Evolutionary conservation across 495 filamentous ascomycete species (phyloP), one percentile per base, ranked within the genome.

Genomic region (Trichocladium uniseriatum): DNA sequence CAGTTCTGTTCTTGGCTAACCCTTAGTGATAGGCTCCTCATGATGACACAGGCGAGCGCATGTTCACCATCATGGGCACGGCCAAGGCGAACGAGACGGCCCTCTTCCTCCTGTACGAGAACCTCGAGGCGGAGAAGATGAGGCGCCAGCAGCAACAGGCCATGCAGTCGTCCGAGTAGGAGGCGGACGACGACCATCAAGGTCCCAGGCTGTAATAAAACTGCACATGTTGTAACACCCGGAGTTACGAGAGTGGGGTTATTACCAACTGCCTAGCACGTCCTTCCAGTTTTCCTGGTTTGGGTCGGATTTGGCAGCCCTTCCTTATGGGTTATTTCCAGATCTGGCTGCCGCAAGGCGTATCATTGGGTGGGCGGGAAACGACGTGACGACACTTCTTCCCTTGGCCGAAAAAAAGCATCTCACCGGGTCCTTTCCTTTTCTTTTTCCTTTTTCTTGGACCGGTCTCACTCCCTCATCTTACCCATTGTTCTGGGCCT

Each of bases 61-160:
- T 98, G 92, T 98, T 97, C 73, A 97, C 92, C 53, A 96, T 98
- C 64, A 95, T 94, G 78, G 92, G 92, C 51, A 94, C 86, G 48
- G 81, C 83, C 20, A 79, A 79, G 67, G 86, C 86, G 52, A 97
- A 97, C 60, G 92, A 98, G 72, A 89, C 89, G 55, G 92, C 92
- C 14, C 76, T 98, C 8, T 97, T 91, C 66, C 80, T 97, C 31
- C 78, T 98, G 42, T 98, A 98, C 70, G 92, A 98, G 77, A 97
- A 98, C 69, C 80, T 98, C 28, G 92, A 98, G 69, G 92, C 89
- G 15, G 92, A 98, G 76, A 98, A 98, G 77, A 87, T 88, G 79
- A 87, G 91, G 51, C 86, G 94, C 62, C 87, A 84, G 71, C 85
- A 92, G 68, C 56, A n/a, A n/a, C n/a, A 59, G 31, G 51, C 55